Percentiles rank a stretch among this genome's conserved stretches.
These are phyloP conservation scores for Trametopsis cervina DNA, from an alignment of 768 basidiomycete genomes.

Conservation along the genomic window DNA sequence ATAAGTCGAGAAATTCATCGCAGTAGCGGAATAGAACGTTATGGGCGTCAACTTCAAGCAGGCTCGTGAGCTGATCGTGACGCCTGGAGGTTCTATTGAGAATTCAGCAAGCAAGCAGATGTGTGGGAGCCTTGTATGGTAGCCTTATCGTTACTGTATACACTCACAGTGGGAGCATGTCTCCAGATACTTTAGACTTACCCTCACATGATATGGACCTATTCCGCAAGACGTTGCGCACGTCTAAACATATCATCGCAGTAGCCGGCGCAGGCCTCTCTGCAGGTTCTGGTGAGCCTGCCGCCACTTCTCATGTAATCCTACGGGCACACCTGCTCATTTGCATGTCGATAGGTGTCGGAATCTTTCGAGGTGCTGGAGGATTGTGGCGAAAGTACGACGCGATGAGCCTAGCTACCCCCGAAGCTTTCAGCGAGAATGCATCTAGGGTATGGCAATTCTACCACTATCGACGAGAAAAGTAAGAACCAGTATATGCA, in stretches of 20 bases:
- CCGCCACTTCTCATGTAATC: background rate
- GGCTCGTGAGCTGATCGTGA: background rate
- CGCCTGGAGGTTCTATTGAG: too few species aligned
- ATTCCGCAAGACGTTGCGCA: constrained; percentile 18
- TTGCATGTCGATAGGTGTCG: constrained; percentile 23
- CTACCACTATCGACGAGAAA: constrained; percentile 54
- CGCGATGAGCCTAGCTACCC: constrained; percentile 45
- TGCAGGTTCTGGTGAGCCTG: constrained; percentile 46
- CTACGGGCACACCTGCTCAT: background rate
- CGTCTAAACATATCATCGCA: constrained; percentile 32
- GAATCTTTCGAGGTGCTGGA: constrained; percentile 46
- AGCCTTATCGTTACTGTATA: too few species aligned
- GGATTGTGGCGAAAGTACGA: constrained; percentile 47
- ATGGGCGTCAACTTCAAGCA: background rate
- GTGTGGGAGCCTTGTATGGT: too few species aligned
- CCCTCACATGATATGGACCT: constrained; percentile 4
- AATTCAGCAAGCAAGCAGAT: too few species aligned
- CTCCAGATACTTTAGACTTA: too few species aligned
- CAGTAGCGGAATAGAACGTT: constrained; percentile 15
- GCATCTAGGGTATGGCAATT: constrained; percentile 57
- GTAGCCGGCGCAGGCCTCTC: constrained; percentile 57
- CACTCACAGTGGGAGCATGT: too few species aligned
- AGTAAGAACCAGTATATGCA: constrained; percentile 23
- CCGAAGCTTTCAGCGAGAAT: constrained; percentile 40
- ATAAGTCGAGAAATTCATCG: constrained; percentile 50